Percentiles rank a stretch among this genome's conserved stretches.
phyloP scores from a whole-genome alignment of 768 basidiomycete genomes.

The Collybiopsis luxurians region DNA sequence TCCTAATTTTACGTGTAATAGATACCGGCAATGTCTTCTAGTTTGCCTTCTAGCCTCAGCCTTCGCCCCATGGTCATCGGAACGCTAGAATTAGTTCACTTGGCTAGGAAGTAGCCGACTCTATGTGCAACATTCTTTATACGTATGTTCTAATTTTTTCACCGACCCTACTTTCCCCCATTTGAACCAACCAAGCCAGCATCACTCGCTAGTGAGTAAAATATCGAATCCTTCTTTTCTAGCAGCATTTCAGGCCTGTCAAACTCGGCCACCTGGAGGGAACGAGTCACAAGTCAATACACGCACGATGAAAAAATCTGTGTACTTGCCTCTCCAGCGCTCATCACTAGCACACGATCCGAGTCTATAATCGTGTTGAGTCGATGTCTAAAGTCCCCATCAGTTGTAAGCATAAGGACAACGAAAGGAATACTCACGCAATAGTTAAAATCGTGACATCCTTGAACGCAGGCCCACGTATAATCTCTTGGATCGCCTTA shows the following conservation, averaged over 20 bases:
- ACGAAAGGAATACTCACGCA: slow-evolving; percentile 50
- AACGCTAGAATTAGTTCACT: too few relatives aligned
- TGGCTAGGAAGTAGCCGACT: too few relatives aligned
- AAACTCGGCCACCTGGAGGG: slow-evolving; percentile 72
- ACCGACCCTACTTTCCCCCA: neutral
- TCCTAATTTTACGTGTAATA: too few relatives aligned
- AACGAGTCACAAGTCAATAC: neutral
- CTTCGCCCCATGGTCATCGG: too few relatives aligned
- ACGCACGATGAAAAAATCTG: neutral
- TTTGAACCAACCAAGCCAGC: slow-evolving; percentile 52
- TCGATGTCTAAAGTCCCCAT: slow-evolving; percentile 51
- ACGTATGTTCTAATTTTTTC: too few relatives aligned
- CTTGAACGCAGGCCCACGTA: slow-evolving; percentile 74
- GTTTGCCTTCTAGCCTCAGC: too few relatives aligned
- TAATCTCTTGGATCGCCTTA: slow-evolving; percentile 80
- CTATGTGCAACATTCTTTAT: too few relatives aligned
- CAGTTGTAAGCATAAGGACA: neutral
- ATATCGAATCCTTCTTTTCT: slow-evolving; percentile 50
- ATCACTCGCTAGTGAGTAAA: slow-evolving; percentile 63
- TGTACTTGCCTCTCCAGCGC: slow-evolving; percentile 60
- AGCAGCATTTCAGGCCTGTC: slow-evolving; percentile 69
- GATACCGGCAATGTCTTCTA: too few relatives aligned
- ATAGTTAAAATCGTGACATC: slow-evolving; percentile 85
- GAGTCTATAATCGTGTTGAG: slow-evolving; percentile 84
- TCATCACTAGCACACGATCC: slow-evolving; percentile 79